These are phyloP conservation scores for Candida smagusa DNA, from an alignment of 1,139 yeast genomes.

Conservation along the genomic window DNA sequence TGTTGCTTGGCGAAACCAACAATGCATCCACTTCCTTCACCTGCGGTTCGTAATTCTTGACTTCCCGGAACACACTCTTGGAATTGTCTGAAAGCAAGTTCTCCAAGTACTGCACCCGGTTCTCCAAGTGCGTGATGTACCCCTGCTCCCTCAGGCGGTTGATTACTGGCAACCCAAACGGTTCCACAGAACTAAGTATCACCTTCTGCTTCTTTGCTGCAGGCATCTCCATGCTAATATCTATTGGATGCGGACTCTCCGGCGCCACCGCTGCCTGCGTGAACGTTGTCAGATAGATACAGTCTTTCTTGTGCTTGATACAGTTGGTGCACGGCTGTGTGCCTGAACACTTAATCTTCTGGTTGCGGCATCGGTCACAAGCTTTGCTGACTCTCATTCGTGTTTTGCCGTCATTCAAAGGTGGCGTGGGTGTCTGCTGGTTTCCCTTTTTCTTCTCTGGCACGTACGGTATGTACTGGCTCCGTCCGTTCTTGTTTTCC, in stretches of 20 bases:
- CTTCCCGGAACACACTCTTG: constrained; percentile 14
- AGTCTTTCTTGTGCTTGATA: constrained; percentile 38
- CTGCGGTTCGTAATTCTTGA: constrained; percentile 16
- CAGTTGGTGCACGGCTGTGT: constrained; percentile 53
- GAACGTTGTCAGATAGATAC: constrained; percentile 26
- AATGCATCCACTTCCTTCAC: constrained; percentile 15
- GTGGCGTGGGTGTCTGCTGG: background rate
- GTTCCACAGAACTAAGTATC: constrained; percentile 9
- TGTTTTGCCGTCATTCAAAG: constrained; percentile 1
- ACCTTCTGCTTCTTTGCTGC: constrained; percentile 8
- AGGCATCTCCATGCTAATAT: constrained; percentile 1
- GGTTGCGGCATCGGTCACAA: constrained; percentile 53
- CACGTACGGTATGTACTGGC: constrained; percentile 21
- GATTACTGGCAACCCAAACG: constrained; percentile 20
- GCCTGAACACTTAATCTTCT: constrained; percentile 64
- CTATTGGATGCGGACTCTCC: constrained; percentile 3
- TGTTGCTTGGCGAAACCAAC: constrained; percentile 24
- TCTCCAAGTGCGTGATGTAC: constrained; percentile 36
- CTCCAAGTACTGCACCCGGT: constrained; percentile 41
- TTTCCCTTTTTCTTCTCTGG: background rate
- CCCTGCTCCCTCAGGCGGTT: constrained; percentile 13
- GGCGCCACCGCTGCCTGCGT: constrained; percentile 4
- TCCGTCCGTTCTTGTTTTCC: background rate
- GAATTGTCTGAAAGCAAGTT: constrained; percentile 23
- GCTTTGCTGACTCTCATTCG: constrained; percentile 51